phyloP scores from a whole-genome alignment of 345 rosid species.

The Murraya koenigii region DNA sequence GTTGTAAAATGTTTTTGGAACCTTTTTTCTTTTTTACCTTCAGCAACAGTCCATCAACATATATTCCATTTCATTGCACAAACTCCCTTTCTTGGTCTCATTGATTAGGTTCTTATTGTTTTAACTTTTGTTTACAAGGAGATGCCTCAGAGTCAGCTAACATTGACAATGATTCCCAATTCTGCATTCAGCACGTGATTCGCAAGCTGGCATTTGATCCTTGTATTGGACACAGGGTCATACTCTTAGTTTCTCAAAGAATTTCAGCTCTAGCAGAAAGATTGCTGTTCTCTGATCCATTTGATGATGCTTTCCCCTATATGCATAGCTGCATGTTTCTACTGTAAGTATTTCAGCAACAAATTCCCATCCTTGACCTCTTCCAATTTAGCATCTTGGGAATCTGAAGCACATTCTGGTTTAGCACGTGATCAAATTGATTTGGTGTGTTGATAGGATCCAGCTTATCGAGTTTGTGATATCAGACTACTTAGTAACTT shows the following conservation, averaged over 20 bases:
- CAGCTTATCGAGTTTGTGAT: slow-evolving; percentile 79
- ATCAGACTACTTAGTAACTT: slow-evolving; percentile 57
- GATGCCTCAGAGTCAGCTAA: slow-evolving; percentile 37
- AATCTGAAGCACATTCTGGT: neutral
- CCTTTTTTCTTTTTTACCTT: neutral
- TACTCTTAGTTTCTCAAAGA: slow-evolving; percentile 63
- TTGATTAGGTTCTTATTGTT: neutral
- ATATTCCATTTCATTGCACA: neutral
- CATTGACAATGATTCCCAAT: slow-evolving; percentile 38
- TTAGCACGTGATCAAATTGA: neutral
- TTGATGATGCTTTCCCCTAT: slow-evolving; percentile 60
- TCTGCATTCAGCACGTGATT: slow-evolving; percentile 71
- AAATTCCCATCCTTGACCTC: slow-evolving; percentile 1
- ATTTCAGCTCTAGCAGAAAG: slow-evolving; percentile 61
- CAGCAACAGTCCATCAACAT: neutral
- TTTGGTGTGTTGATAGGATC: slow-evolving; percentile 46
- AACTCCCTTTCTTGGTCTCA: slow-evolving; percentile 4
- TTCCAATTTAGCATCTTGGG: neutral
- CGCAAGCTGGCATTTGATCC: slow-evolving; percentile 71
- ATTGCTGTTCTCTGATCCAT: slow-evolving; percentile 73
- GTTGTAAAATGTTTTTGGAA: neutral
- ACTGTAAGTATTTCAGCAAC: slow-evolving; percentile 43
- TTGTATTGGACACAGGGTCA: slow-evolving; percentile 69
- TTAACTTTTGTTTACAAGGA: slow-evolving; percentile 21
- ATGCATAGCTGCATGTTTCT: slow-evolving; percentile 65